These are phyloP conservation scores for Neurospora sp. DNA, from an alignment of 495 filamentous ascomycete genomes.

Conservation along the genomic window DNA sequence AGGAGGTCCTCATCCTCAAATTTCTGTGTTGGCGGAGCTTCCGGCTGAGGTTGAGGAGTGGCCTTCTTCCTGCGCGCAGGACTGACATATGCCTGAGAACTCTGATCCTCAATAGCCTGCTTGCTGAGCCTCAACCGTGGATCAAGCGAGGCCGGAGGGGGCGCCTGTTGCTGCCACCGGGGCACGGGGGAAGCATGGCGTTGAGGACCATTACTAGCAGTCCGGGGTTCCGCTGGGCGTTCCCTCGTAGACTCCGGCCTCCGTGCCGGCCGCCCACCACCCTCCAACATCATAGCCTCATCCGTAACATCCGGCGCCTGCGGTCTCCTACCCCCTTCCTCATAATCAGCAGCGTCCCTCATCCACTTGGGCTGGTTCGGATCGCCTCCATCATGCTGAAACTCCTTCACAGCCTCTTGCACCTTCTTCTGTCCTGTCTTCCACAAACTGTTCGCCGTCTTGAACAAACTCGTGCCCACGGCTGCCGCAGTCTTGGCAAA, in stretches of 20 bases:
- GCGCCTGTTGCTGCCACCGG: slow-evolving; percentile 39
- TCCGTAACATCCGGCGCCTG: slow-evolving; percentile 51
- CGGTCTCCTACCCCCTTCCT: slow-evolving; percentile 11
- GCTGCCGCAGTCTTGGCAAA: slow-evolving; percentile 71
- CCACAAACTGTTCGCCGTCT: slow-evolving; percentile 91
- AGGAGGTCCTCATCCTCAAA: slow-evolving; percentile 47
- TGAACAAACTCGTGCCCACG: slow-evolving; percentile 73
- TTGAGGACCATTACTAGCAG: slow-evolving; percentile 14
- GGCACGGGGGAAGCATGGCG: slow-evolving; percentile 35
- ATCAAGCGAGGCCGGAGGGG: slow-evolving; percentile 23
- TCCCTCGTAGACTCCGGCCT: slow-evolving; percentile 14
- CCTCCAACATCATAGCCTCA: slow-evolving; percentile 86
- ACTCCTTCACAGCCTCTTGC: slow-evolving; percentile 87
- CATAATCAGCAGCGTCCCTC: slow-evolving; percentile 48
- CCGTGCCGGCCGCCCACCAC: slow-evolving; percentile 39
- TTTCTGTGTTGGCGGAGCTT: slow-evolving; percentile 27
- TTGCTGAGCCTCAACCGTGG: slow-evolving; percentile 54
- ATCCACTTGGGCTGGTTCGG: slow-evolving; percentile 90
- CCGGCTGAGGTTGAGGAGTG: slow-evolving; percentile 31
- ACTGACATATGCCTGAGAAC: slow-evolving; percentile 77
- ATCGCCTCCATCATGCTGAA: slow-evolving; percentile 62
- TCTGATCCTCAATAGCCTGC: slow-evolving; percentile 69
- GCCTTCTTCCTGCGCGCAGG: slow-evolving; percentile 71
- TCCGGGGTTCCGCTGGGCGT: slow-evolving; percentile 11
- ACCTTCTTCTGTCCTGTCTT: slow-evolving; percentile 88